A percentile compares a stretch with the other conserved stretches of the same genome.
Conservation (phyloP, 2,329 filamentous ascomycete species). For the Grosmannia clavigera region DNA sequence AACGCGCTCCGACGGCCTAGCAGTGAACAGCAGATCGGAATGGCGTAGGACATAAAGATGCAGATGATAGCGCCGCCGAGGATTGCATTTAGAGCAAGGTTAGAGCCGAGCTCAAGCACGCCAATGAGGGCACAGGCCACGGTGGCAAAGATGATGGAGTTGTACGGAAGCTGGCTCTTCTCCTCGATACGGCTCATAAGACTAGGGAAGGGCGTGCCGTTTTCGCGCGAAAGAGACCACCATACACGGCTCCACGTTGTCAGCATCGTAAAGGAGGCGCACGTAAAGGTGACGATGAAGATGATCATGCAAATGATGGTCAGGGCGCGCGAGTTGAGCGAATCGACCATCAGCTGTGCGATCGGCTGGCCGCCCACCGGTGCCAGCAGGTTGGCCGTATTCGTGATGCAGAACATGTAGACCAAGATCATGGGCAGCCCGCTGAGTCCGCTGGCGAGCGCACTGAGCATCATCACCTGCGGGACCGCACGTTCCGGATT, state of each 20-base stretch:
- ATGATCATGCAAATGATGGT: conserved; percentile 1
- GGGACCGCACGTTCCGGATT: neutral
- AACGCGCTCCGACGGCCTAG: neutral
- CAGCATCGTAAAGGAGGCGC: neutral
- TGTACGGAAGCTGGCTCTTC: neutral
- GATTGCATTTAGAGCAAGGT: conserved; percentile 3
- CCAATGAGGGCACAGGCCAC: neutral
- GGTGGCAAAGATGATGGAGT: neutral
- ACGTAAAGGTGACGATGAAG: neutral
- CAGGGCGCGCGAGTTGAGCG: neutral
- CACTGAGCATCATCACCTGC: conserved; percentile 1
- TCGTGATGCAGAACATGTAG: conserved; percentile 5
- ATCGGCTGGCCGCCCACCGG: conserved; percentile 2
- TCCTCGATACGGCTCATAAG: neutral
- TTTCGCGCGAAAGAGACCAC: conserved; percentile 2
- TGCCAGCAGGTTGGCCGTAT: neutral
- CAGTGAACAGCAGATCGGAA: neutral
- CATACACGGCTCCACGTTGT: conserved; percentile 3
- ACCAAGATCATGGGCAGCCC: conserved; percentile 2
- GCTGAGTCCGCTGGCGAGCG: neutral
- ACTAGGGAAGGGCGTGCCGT: neutral
- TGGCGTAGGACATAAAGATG: conserved; percentile 3
- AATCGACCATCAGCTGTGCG: conserved; percentile 1
- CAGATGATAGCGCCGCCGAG: conserved; percentile 2
- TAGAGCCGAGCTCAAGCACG: neutral